phyloP scores from a whole-genome alignment of 2,329 filamentous ascomycete species.

The Cladosporium sp. region DNA sequence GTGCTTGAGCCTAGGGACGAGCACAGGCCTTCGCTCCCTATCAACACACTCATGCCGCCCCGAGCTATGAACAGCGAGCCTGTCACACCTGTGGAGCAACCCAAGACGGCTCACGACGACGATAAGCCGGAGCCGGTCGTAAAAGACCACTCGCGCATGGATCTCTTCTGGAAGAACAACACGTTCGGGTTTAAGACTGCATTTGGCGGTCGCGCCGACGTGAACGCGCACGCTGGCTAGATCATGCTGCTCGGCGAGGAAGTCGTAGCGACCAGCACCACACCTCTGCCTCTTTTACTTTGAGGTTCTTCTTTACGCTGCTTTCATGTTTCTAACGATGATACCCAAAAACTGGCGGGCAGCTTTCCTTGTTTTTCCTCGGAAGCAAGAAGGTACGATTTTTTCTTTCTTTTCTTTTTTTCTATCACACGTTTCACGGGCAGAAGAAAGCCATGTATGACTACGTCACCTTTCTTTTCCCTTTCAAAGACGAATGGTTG shows the following conservation, averaged over 20 bases:
- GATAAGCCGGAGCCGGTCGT: conserved; percentile 10
- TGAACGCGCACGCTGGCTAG: conserved; percentile 5
- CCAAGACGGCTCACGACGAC: conserved; percentile 24
- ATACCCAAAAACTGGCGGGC: conserved; percentile 16
- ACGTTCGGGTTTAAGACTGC: conserved; percentile 22
- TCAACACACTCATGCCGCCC: conserved; percentile 5
- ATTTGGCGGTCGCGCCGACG: conserved; percentile 16
- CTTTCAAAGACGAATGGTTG: not conserved
- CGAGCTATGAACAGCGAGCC: conserved; percentile 3
- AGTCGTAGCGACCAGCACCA: not conserved
- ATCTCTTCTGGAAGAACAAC: conserved; percentile 24
- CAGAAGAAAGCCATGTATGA: not conserved
- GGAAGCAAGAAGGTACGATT: not conserved
- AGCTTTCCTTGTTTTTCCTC: conserved; percentile 3
- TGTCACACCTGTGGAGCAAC: conserved; percentile 21
- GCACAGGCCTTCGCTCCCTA: conserved; percentile 8
- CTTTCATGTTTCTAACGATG: conserved; percentile 11
- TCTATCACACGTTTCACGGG: not conserved
- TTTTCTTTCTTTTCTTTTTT: not conserved
- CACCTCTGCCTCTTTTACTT: not conserved
- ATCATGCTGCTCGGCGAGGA: not conserved
- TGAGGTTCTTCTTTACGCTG: not conserved
- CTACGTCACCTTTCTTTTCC: not conserved
- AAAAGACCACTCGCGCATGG: conserved; percentile 20
- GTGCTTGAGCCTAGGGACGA: conserved; percentile 66